Conservation (phyloP, 257 asterid genomes). For the Lithospermum erythrorhizon region DNA sequence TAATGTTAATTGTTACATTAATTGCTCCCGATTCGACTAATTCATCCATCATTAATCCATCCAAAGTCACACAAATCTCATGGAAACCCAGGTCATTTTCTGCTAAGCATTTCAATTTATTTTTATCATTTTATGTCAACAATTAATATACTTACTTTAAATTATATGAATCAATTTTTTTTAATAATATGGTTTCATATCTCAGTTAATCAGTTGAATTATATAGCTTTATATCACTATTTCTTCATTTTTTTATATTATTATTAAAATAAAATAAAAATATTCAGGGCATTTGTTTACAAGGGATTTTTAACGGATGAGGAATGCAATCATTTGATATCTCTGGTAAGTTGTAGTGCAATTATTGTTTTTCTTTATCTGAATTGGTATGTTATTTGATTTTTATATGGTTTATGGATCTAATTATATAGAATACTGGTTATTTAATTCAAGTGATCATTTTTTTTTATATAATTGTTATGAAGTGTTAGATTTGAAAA, state of each 20-base stretch:
- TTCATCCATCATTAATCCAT: slow-evolving; percentile 67
- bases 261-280: too few relatives aligned
- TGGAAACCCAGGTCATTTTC: slow-evolving; percentile 70
- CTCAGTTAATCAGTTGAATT: slow-evolving; percentile 4
- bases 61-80: slow-evolving; percentile 76
- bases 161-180: too few relatives aligned
- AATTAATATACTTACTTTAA: too few relatives aligned
- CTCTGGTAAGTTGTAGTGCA: slow-evolving; percentile 47
- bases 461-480: too few relatives aligned
- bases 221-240: not conserved
- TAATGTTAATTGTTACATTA: slow-evolving; percentile 24
- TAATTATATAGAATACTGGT: not conserved
- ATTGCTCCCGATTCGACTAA: slow-evolving; percentile 36
- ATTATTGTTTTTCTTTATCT: not conserved
- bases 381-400: not conserved
- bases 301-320: slow-evolving; percentile 80
- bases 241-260: not conserved
- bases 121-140: not conserved
- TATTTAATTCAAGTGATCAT: too few relatives aligned
- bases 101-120: too few relatives aligned
- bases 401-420: not conserved
- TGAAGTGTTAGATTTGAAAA: too few relatives aligned
- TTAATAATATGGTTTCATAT: not conserved
- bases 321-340: slow-evolving; percentile 80
- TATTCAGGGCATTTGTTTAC: slow-evolving; percentile 77